phyloP scores from a whole-genome alignment of 192 early-diverging fungal genomes.

The Gryganskiella cystojenkinii region DNA sequence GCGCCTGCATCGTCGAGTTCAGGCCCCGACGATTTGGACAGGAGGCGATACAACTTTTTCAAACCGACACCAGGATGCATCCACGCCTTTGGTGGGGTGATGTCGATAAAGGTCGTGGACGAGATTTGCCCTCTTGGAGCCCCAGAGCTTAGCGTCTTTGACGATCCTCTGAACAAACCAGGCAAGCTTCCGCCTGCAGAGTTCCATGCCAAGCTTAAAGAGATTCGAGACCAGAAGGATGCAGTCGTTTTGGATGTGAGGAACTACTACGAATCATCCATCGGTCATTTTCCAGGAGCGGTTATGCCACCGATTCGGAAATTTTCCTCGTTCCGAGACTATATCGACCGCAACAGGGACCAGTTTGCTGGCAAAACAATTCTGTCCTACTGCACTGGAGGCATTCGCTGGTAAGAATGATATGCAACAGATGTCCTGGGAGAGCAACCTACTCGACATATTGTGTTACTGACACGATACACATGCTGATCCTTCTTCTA shows the following conservation, averaged over 20 bases:
- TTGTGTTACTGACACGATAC: background rate
- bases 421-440: too few relatives aligned
- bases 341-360: conserved; percentile 59
- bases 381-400: conserved; percentile 78
- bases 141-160: conserved; percentile 45
- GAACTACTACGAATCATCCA: conserved; percentile 74
- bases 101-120: conserved; percentile 68
- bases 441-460: background rate
- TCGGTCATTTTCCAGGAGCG: conserved; percentile 71
- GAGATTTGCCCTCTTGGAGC: conserved; percentile 75
- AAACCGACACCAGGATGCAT: conserved; percentile 71
- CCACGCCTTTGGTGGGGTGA: conserved; percentile 66
- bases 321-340: conserved; percentile 71
- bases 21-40: conserved; percentile 7
- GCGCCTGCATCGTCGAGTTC: background rate
- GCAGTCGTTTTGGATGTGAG: conserved; percentile 66
- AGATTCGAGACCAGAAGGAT: conserved; percentile 45
- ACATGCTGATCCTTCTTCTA: conserved; percentile 5
- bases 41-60: conserved; percentile 60
- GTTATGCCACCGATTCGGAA: conserved; percentile 70
- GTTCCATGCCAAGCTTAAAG: conserved; percentile 60
- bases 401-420: conserved; percentile 47
- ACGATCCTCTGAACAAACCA: conserved; percentile 37
- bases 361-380: conserved; percentile 62
- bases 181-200: conserved; percentile 60